Evolutionary conservation across 1,284 basidiomycete genomes (phyloP), one percentile per base, ranked within the genome.

Genomic region (Puccinia horiana): DNA sequence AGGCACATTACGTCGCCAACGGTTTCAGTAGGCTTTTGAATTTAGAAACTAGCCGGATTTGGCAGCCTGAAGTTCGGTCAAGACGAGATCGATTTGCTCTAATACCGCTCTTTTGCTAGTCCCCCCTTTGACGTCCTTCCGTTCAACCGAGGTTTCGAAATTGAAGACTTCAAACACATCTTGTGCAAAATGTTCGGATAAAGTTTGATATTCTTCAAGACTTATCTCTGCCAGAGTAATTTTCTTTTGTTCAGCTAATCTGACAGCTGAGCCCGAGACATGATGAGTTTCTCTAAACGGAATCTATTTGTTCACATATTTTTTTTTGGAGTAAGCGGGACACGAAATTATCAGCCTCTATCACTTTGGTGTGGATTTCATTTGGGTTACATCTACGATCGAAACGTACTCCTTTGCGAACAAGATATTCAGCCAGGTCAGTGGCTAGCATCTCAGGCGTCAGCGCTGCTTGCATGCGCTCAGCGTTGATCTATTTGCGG

Each of bases 241-340:
- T 84, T 91, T 90, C 52, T 91, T 91, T 75, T 92, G 89, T 87
- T 99, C 96, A 0, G 96, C 96, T 52, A 98, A 90, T 2, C 95
- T 94, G 80, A 99, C 96, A 23, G 96, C 94, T 49, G 94, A 93
- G 20, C 96, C 96, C 9, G 96, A 98, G 85, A 99, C 92, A 88
- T 99, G 96, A 88, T 99, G 96, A 1, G 96, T 99, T 88, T 98
- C 95, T 67, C 96, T 92, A 92, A 99, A 99, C 9, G 96, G 96
- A 52, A 89, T 90, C 89, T 90, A 84, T 73, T 26, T 32, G 26
- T 29, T n/a, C 35, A 73, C 35, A 6, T 44, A n/a, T n/a, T 49
- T 37, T 23, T 58, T n/a, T 35, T n/a, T 76, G 26, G 69, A 54
- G 54, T 35, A 47, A 32, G 63, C 67, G 77, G 76, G 16, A 80